These are phyloP conservation scores for Fonsecaea multimorphosa DNA, from an alignment of 2,329 filamentous ascomycete species.

Conservation along the genomic window DNA sequence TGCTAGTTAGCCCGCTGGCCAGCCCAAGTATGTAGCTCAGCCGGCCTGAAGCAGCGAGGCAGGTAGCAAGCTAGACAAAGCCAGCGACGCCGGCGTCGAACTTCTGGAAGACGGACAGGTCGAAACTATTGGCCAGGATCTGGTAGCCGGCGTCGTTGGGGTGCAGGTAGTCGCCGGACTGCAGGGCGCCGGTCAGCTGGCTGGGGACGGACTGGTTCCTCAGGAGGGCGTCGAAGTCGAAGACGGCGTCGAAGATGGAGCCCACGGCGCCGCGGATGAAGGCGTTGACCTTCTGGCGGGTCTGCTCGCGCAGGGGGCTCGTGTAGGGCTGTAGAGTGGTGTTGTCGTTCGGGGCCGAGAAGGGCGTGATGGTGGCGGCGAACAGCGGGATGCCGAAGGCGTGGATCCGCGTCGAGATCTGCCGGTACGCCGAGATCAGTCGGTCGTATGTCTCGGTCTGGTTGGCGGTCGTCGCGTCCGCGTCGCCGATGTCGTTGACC, in stretches of 20 bases:
- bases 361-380: conserved; percentile 71
- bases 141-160: conserved; percentile 66
- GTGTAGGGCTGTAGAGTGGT: conserved; percentile 58
- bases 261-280: conserved; percentile 63
- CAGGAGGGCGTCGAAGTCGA: conserved; percentile 68
- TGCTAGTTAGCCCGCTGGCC: neutral
- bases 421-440: conserved; percentile 64
- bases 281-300: conserved; percentile 63
- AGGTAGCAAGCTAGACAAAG: conserved; percentile 10
- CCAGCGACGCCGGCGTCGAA: conserved; percentile 23
- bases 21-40: neutral
- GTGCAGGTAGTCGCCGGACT: conserved; percentile 71
- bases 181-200: conserved; percentile 59
- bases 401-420: conserved; percentile 63
- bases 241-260: conserved; percentile 61
- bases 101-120: conserved; percentile 59
- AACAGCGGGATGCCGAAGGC: conserved; percentile 63
- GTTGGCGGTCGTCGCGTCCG: conserved; percentile 50
- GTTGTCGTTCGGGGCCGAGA: conserved; percentile 51
- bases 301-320: conserved; percentile 60
- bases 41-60: too few species aligned
- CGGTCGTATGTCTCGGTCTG: conserved; percentile 58
- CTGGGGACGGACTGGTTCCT: conserved; percentile 58
- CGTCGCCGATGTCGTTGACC: conserved; percentile 70
- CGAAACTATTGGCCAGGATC: conserved; percentile 64